Percentiles rank a stretch among this genome's conserved stretches.
These are phyloP conservation scores for Trichoderma sp. DNA, from an alignment of 2,329 filamentous ascomycete genomes.

Conservation along the genomic window DNA sequence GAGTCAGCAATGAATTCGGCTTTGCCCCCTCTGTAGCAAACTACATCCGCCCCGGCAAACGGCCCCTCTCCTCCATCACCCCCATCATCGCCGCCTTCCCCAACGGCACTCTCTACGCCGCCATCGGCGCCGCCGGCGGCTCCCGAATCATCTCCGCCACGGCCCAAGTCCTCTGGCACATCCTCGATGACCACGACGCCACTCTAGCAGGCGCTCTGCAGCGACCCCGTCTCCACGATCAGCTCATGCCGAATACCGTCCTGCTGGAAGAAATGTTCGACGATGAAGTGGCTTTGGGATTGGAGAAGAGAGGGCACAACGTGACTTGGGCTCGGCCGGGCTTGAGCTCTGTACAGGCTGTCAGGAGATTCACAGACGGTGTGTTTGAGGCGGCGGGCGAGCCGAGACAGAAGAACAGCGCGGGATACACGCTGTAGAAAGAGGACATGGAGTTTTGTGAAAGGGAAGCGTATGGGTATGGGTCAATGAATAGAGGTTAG, in stretches of 20 bases:
- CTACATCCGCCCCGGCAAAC: slow-evolving; percentile 76
- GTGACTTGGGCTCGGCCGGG: slow-evolving; percentile 65
- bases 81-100: slow-evolving; percentile 69
- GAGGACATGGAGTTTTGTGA: background rate
- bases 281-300: slow-evolving; percentile 59
- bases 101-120: slow-evolving; percentile 63
- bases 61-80: slow-evolving; percentile 78
- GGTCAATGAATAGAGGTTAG: background rate
- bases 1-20: slow-evolving; percentile 74
- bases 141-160: slow-evolving; percentile 80
- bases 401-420: slow-evolving; percentile 69
- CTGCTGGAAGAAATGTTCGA: slow-evolving; percentile 68
- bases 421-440: slow-evolving; percentile 51
- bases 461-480: background rate
- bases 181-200: slow-evolving; percentile 66
- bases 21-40: slow-evolving; percentile 78
- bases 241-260: slow-evolving; percentile 69
- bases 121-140: slow-evolving; percentile 75
- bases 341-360: slow-evolving; percentile 67
- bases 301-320: slow-evolving; percentile 66
- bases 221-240: slow-evolving; percentile 73
- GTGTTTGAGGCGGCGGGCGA: slow-evolving; percentile 77
- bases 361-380: slow-evolving; percentile 60
- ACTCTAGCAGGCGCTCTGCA: slow-evolving; percentile 60
- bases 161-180: slow-evolving; percentile 69